A percentile compares a stretch with the other conserved stretches of the same genome.
Evolutionary conservation across 176 grass and related monocot genomes (phyloP).

Genomic region (Secale cereale): DNA sequence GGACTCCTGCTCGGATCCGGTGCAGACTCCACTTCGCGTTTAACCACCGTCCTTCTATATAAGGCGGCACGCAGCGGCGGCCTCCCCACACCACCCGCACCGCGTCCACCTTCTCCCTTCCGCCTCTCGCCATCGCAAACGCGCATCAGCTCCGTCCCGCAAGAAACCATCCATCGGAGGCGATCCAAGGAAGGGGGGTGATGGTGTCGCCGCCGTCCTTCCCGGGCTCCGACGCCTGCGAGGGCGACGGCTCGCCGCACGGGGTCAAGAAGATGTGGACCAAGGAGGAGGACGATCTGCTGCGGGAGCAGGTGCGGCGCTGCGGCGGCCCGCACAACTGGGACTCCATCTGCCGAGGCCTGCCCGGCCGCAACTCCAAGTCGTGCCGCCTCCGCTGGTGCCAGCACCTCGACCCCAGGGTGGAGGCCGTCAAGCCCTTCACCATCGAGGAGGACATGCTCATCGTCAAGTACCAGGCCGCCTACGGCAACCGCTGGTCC

Average conservation of each 20-base stretch:
- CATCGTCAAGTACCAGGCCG: conserved; percentile 28
- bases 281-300: conserved; percentile 42
- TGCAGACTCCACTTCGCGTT: neutral
- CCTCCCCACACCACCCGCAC: neutral
- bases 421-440: neutral
- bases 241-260: neutral
- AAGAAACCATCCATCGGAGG: neutral
- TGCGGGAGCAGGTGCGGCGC: conserved; percentile 41
- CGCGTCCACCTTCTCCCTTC: neutral
- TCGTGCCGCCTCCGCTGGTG: conserved; percentile 78
- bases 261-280: conserved; percentile 60
- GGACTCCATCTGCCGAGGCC: conserved; percentile 38
- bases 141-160: neutral
- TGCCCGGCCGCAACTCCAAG: conserved; percentile 46
- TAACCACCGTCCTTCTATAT: neutral
- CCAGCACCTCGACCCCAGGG: conserved; percentile 54
- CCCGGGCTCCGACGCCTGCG: neutral
- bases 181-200: neutral
- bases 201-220: neutral
- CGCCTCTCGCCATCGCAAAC: neutral
- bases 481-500: conserved; percentile 66
- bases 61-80: neutral
- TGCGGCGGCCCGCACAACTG: conserved; percentile 56
- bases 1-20: neutral
- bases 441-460: conserved; percentile 35